These are phyloP conservation scores for sweet orange (Citrus sinensis) DNA, from an alignment of 345 rosid species.

Conservation along the genomic window DVS_A1.0 CM039164.1:26738501-26739000, in stretches of 20 bases:
- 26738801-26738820: slow-evolving; percentile 34
- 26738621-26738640: slow-evolving; percentile 47
- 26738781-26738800: slow-evolving; percentile 52
- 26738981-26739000: slow-evolving; percentile 25
- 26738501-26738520: slow-evolving; percentile 53
- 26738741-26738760: slow-evolving; percentile 39
- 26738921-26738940: slow-evolving; percentile 36
- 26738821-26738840: slow-evolving; percentile 13
- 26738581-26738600: slow-evolving; percentile 61
- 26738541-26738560: slow-evolving; percentile 56
- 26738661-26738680: slow-evolving; percentile 50
- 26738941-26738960: slow-evolving; percentile 43
- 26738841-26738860: slow-evolving; percentile 19
- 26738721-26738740: slow-evolving; percentile 45
- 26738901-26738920: slow-evolving; percentile 51
- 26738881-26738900: slow-evolving; percentile 13
- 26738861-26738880: slow-evolving; percentile 48
- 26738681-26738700: slow-evolving; percentile 59
- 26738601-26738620: slow-evolving; percentile 58
- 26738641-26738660: slow-evolving; percentile 66
- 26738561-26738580: slow-evolving; percentile 34
- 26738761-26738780: slow-evolving; percentile 20
- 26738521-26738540: slow-evolving; percentile 67
- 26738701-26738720: slow-evolving; percentile 41
- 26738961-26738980: slow-evolving; percentile 33